A percentile compares a stretch with the other conserved stretches of the same genome.
phyloP scores from a whole-genome alignment of 805 yeast genomes.

The Hanseniaspora singularis region DNA sequence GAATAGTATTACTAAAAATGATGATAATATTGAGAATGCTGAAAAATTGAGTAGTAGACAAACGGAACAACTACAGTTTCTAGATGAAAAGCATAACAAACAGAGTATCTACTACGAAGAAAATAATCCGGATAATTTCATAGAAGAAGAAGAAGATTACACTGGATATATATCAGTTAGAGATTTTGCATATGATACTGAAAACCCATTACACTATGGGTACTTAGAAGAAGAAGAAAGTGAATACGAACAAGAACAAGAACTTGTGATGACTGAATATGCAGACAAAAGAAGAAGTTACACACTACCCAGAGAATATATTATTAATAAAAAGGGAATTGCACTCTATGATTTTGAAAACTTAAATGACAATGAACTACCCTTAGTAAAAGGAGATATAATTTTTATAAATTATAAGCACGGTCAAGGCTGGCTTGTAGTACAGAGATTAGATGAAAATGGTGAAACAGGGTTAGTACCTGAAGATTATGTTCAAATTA shows the following conservation, averaged over 20 bases:
- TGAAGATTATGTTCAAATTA: slow-evolving; percentile 71
- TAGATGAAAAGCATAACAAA: too few relatives aligned
- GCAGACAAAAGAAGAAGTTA: slow-evolving; percentile 25
- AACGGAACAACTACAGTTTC: too few relatives aligned
- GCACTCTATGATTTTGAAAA: slow-evolving; percentile 85
- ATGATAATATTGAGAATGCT: too few relatives aligned
- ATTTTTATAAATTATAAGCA: slow-evolving; percentile 81
- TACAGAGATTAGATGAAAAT: slow-evolving; percentile 37
- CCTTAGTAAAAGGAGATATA: slow-evolving; percentile 64
- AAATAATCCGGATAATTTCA: neutral
- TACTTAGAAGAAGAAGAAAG: slow-evolving; percentile 27
- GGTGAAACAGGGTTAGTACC: slow-evolving; percentile 76
- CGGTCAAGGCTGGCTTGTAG: slow-evolving; percentile 98
- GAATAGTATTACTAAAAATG: too few relatives aligned
- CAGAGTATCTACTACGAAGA: too few relatives aligned
- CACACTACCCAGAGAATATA: slow-evolving; percentile 29
- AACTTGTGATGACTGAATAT: slow-evolving; percentile 16
- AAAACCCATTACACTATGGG: slow-evolving; percentile 64
- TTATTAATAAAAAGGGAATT: slow-evolving; percentile 48
- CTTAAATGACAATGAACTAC: slow-evolving; percentile 87
- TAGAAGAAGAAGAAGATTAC: slow-evolving; percentile 18
- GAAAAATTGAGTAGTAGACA: too few relatives aligned
- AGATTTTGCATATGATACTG: slow-evolving; percentile 69
- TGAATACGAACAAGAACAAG: slow-evolving; percentile 22
- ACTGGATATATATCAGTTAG: slow-evolving; percentile 41